Conservation (phyloP, 176 grass and related monocot species). For the Hyparrhenia diplandra region DNA sequence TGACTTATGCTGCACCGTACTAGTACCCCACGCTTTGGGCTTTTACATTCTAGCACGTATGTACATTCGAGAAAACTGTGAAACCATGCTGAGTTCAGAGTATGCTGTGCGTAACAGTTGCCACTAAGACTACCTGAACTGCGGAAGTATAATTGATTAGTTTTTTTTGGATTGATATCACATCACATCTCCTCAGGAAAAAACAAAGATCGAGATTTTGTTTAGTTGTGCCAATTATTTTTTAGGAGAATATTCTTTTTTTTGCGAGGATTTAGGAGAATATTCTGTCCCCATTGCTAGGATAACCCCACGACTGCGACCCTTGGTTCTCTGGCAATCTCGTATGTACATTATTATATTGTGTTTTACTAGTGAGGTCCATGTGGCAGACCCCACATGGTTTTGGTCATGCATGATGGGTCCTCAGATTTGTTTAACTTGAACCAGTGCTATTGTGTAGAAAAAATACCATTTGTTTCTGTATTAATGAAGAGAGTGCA, state of each 20-base stretch:
- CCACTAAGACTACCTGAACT: neutral
- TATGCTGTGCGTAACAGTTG: neutral
- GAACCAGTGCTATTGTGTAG: no score
- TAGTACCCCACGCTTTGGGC: neutral
- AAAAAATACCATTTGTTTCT: no score
- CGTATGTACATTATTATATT: neutral
- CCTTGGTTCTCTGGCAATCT: neutral
- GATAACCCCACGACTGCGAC: constrained; percentile 32
- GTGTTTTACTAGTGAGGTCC: neutral
- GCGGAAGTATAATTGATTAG: neutral
- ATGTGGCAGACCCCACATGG: constrained; percentile 17
- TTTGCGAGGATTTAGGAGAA: neutral
- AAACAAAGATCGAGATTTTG: neutral
- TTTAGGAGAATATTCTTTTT: no score
- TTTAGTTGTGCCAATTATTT: neutral
- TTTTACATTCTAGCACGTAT: neutral
- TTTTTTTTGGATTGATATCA: neutral
- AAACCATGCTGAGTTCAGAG: neutral
- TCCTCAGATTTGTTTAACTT: neutral
- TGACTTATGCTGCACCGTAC: neutral
- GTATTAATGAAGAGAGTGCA: no score
- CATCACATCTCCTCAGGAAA: neutral
- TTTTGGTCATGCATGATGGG: neutral
- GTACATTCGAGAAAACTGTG: no score
- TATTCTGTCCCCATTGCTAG: constrained; percentile 19